Evolutionary conservation across 1,284 basidiomycete genomes (phyloP).

Genomic region (Clitocybe nebularis): DNA sequence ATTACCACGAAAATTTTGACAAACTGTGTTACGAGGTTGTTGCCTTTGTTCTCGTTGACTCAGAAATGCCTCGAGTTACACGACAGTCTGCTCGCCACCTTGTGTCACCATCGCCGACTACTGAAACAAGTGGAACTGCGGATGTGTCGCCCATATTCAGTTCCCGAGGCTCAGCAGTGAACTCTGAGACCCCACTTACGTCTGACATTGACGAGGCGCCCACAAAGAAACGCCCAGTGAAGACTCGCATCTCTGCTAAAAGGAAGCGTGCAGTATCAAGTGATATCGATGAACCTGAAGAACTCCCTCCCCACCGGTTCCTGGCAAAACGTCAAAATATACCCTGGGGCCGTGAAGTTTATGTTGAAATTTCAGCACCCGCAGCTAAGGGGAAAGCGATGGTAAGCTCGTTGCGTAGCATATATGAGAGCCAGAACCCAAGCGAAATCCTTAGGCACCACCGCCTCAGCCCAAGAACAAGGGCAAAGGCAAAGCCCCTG

Average conservation of each 20-base stretch:
- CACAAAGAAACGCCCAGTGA: slow-evolving; percentile 16
- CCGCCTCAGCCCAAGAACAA: slow-evolving; percentile 25
- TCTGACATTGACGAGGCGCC: slow-evolving; percentile 29
- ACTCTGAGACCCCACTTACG: slow-evolving; percentile 31
- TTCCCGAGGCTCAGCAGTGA: slow-evolving; percentile 31
- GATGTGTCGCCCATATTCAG: slow-evolving; percentile 43
- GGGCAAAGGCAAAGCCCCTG: slow-evolving; percentile 37
- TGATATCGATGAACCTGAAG: slow-evolving; percentile 16
- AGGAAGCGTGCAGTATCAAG: slow-evolving; percentile 19
- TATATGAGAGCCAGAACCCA: slow-evolving; percentile 3
- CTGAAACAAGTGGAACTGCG: slow-evolving; percentile 27
- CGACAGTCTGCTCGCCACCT: slow-evolving; percentile 24
- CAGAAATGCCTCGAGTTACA: slow-evolving; percentile 25
- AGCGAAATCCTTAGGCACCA: slow-evolving; percentile 10
- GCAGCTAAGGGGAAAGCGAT: slow-evolving; percentile 22
- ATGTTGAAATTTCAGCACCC: slow-evolving; percentile 38
- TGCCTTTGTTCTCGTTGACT: slow-evolving; percentile 3
- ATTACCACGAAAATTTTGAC: slow-evolving; percentile 18
- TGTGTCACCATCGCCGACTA: slow-evolving; percentile 20
- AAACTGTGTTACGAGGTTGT: no score
- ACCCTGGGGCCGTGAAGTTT: no score
- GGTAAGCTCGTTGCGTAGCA: slow-evolving; percentile 29
- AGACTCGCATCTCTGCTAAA: slow-evolving; percentile 12
- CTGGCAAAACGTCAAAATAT: no score
- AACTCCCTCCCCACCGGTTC: no score